Conservation (phyloP, 2,329 filamentous ascomycete species). For the Calonectria pteridis region DNA sequence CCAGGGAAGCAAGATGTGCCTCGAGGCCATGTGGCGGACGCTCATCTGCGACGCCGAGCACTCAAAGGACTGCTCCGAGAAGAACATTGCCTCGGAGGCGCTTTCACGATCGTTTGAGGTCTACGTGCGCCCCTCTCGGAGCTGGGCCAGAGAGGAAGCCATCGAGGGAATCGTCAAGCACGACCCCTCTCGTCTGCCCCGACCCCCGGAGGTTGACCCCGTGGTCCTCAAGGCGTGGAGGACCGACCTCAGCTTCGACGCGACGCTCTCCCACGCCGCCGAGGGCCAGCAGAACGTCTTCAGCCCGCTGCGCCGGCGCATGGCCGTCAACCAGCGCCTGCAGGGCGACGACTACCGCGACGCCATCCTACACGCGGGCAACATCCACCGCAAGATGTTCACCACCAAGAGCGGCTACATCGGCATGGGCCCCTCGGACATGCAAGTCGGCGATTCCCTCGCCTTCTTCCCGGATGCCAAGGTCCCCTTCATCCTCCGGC, state of each 20-base stretch:
- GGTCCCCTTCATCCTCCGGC: slow-evolving; percentile 13
- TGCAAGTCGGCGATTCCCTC: neutral
- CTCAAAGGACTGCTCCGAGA: neutral
- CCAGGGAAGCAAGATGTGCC: slow-evolving; percentile 5
- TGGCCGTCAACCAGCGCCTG: neutral
- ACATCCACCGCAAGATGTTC: slow-evolving; percentile 8
- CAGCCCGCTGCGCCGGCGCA: neutral
- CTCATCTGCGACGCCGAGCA: slow-evolving; percentile 9
- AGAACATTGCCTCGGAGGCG: neutral
- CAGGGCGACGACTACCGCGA: neutral
- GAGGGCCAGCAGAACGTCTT: slow-evolving; percentile 7
- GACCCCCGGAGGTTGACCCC: neutral
- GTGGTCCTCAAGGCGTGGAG: slow-evolving; percentile 7
- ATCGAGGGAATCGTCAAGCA: neutral
- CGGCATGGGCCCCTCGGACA: slow-evolving; percentile 7
- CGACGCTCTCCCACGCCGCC: neutral
- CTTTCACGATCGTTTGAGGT: slow-evolving; percentile 4
- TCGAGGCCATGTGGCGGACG: slow-evolving; percentile 19
- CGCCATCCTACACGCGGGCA: slow-evolving; percentile 1
- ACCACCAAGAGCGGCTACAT: slow-evolving; percentile 20
- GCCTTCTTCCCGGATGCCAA: slow-evolving; percentile 2
- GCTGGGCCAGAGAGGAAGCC: neutral
- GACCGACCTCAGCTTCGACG: neutral
- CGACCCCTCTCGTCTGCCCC: neutral
- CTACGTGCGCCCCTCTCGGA: slow-evolving; percentile 1